Evolutionary conservation across 1,139 yeast species (phyloP), one percentile per base, ranked within the genome.

Genomic region (Candida sanyaensis): DNA sequence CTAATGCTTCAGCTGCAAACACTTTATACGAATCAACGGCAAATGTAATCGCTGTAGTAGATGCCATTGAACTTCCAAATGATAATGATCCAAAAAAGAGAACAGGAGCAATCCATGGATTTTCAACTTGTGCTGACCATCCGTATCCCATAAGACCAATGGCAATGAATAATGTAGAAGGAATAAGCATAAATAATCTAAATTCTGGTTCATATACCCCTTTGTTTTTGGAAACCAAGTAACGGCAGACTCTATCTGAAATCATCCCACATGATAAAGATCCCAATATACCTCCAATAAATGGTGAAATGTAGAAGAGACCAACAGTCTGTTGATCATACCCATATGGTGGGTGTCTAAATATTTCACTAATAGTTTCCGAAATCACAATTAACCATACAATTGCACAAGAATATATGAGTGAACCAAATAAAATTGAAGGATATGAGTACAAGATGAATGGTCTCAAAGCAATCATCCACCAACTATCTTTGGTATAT

Each of bases 141-240:
- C 88, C 88, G 57, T 78, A 83, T 2, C 86, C 87, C 71, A 82
- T 75, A 44, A 82, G 65, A 1, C 87, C 88, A 43, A 69, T 54
- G n/a, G 62, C 53, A 41, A 78, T 69, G 37, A 78, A 61, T 23
- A 79, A 66, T 0, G 84, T 58, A 6, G 84, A 55, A 1, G 85
- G 84, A 6, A 78, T 44, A 31, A 80, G 65, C 86, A 82, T 80
- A 17, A 81, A 50, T 37, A 83, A 65, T 41, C 88, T 69, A 57
- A 77, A 81, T 59, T 83, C 88, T 2, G 88, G 87, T 64, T 83
- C 88, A 60, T 81, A 83, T 11, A 79, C 63, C 2, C 87, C 87
- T 32, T 70, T 60, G 52, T 83, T 83, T 39, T 63, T 64, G 17
- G 57, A 50, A 10, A 76, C 73, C 46, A 72, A 50, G 41, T 45